Base-by-base conservation (phyloP, 163 green algal species). In the Volvox carteri region DNA sequence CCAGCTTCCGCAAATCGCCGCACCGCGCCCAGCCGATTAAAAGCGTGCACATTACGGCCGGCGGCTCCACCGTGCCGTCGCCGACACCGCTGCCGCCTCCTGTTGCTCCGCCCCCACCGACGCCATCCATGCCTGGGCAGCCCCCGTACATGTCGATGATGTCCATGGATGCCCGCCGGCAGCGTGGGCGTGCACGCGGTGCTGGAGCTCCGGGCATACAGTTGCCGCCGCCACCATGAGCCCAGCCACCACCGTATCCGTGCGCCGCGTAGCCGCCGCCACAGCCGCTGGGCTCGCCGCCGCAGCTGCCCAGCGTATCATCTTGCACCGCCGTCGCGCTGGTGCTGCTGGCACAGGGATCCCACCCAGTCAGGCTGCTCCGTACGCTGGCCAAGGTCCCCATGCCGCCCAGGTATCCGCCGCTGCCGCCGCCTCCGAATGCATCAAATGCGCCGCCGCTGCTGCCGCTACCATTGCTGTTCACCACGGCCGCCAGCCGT, bases 81-180 rank as follows among this genome's bases (percentile, higher is more conserved):
- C 42, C 73, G 46, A 6, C 44, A 33, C n/a, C 50, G 48, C n/a
- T 12, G 28, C n/a, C 73, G 11, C n/a, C 1, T 21, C 48, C 7
- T 39, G n/a, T n/a, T n/a, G n/a, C n/a, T n/a, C n/a, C n/a, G n/a
- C n/a, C n/a, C n/a, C n/a, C n/a, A n/a, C n/a, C n/a, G n/a, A n/a
- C n/a, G n/a, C 52, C 35, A 37, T 52, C 18, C 52, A 73, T 73
- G 52, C 77, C 35, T 14, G 35, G 11, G 14, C 77, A 85, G 35
- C 77, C 77, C 16, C 35, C 23, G 78, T 86, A 86, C 78, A 86
- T 86, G 39, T 86, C 78, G 11, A 86, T 86, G 54, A 86, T 72
- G 16, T 86, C 78, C 78, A 86, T 44, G 6, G 56, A 76, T 23
- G n/a, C 50, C 39, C 78, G 56, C 4, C 78, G 77, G 6, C n/a